These are phyloP conservation scores for Aspergillus calidoustus DNA, from an alignment of 2,329 filamentous ascomycete genomes.

Conservation along the genomic window DNA sequence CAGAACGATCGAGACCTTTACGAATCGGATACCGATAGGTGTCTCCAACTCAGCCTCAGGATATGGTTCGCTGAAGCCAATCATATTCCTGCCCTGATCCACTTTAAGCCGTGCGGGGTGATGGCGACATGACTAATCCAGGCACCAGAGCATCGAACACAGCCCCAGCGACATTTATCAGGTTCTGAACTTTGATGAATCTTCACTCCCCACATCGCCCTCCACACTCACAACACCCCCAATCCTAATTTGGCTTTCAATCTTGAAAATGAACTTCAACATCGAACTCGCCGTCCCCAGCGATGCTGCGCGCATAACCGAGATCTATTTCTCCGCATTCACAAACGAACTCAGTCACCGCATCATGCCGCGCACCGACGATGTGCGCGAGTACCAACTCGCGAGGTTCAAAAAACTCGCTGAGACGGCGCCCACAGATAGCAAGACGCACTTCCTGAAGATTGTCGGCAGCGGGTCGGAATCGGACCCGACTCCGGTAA, in stretches of 20 bases:
- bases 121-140: background rate
- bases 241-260: background rate
- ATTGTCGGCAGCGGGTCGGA: background rate
- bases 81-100: background rate
- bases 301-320: slow-evolving; percentile 2
- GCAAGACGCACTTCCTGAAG: slow-evolving; percentile 2
- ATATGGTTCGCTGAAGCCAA: background rate
- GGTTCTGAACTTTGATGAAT: background rate
- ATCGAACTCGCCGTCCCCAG: slow-evolving; percentile 1
- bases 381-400: slow-evolving; percentile 9
- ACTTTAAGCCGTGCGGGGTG: background rate
- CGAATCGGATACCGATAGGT: background rate
- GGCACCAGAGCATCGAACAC: background rate
- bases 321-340: slow-evolving; percentile 12
- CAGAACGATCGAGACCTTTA: too few species aligned
- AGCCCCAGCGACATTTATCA: background rate
- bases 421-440: background rate
- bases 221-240: background rate
- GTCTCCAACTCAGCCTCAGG: background rate
- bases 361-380: slow-evolving; percentile 13
- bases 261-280: slow-evolving; percentile 1
- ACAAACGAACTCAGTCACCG: slow-evolving; percentile 15
- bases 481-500: background rate
- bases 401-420: background rate
- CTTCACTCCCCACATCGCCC: background rate